A percentile compares a stretch with the other conserved stretches of the same genome.
Conservation (phyloP, 495 filamentous ascomycete species). For the Aspergillus nidulans region DNA sequence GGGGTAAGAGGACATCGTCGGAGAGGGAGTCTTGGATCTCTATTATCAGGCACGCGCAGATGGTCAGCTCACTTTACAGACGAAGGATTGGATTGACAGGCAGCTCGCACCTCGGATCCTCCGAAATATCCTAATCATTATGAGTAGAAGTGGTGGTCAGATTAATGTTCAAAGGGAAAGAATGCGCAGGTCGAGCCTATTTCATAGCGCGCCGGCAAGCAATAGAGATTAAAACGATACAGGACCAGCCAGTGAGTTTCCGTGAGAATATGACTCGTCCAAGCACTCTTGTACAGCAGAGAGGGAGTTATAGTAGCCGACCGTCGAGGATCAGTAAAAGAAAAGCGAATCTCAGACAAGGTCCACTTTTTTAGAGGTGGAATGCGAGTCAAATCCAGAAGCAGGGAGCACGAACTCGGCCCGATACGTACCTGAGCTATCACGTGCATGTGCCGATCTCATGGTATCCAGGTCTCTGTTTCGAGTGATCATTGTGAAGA, state of each 20-base stretch:
- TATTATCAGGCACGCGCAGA: constrained; percentile 12
- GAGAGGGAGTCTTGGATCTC: constrained; percentile 59
- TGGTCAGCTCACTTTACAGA: constrained; percentile 16
- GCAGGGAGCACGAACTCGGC: not conserved
- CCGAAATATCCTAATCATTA: constrained; percentile 36
- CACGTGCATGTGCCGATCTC: constrained; percentile 6
- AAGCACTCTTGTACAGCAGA: not conserved
- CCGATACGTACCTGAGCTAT: constrained; percentile 1
- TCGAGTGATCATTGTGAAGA: too few species aligned
- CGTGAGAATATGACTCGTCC: not conserved
- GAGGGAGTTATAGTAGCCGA: not conserved
- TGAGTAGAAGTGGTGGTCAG: constrained; percentile 11
- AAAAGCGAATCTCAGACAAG: constrained; percentile 1
- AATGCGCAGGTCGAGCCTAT: constrained; percentile 6
- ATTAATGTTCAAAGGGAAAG: not conserved
- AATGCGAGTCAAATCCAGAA: constrained; percentile 2
- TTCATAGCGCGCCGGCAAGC: constrained; percentile 19
- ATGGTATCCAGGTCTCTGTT: too few species aligned
- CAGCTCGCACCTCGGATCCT: constrained; percentile 39
- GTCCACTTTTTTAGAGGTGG: constrained; percentile 4
- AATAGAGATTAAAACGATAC: not conserved
- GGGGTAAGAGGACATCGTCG: constrained; percentile 69
- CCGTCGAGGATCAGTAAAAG: constrained; percentile 1
- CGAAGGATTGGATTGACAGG: not conserved
- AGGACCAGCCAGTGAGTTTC: not conserved